Percentiles rank a stretch among this genome's conserved stretches.
Evolutionary conservation across 2,329 filamentous ascomycete species (phyloP).

Genomic region (Huntiella abstrusa): DNA sequence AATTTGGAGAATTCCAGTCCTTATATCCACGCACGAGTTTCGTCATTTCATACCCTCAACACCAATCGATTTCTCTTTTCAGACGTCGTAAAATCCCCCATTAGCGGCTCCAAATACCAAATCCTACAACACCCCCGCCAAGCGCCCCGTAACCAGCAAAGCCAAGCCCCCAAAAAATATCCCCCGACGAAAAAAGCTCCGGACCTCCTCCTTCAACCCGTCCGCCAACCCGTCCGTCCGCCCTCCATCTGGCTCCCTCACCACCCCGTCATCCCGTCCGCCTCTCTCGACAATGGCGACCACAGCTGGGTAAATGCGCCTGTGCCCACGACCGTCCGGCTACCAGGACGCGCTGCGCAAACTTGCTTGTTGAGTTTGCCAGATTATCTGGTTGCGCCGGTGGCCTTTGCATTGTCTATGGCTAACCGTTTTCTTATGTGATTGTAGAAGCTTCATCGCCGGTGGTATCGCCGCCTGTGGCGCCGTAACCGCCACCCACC

Average conservation of each 20-base stretch:
- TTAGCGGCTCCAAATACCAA: too few relatives aligned
- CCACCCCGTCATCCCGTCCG: conserved; percentile 1
- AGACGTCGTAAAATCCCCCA: too few relatives aligned
- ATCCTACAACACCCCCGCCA: too few relatives aligned
- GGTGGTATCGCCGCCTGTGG: conserved; percentile 94
- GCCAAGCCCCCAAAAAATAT: too few relatives aligned
- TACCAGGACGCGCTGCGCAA: not conserved
- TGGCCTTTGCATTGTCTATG: not conserved
- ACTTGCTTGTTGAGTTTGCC: not conserved
- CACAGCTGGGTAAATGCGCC: conserved; percentile 3
- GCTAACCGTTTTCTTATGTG: not conserved
- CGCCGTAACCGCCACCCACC: conserved; percentile 91
- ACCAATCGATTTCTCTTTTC: too few relatives aligned
- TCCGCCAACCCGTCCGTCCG: not conserved
- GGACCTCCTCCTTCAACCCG: too few relatives aligned
- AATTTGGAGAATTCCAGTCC: too few relatives aligned
- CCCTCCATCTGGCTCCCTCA: not conserved
- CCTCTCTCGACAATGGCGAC: conserved; percentile 7
- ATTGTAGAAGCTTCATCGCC: conserved; percentile 64
- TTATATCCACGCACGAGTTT: too few relatives aligned
- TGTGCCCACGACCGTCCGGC: not conserved
- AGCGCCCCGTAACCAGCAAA: too few relatives aligned
- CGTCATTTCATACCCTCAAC: too few relatives aligned
- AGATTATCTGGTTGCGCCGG: not conserved
- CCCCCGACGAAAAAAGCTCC: too few relatives aligned